Conservation (phyloP, 2,329 filamentous ascomycete genomes). For the Hypoxylon sp. region DNA sequence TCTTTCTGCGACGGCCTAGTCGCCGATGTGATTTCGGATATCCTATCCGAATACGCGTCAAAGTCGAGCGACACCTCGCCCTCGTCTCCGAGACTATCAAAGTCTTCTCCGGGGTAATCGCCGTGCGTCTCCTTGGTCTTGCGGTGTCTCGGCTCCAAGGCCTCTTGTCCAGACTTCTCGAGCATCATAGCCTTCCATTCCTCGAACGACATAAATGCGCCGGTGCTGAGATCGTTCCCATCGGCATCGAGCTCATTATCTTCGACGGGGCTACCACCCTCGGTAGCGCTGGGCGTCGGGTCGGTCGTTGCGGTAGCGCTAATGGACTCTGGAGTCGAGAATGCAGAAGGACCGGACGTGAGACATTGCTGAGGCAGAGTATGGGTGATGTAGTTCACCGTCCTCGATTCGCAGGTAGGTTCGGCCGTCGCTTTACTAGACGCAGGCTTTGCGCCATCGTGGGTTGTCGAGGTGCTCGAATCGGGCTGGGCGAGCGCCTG, state of each 20-base stretch:
- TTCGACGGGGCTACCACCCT: constrained; percentile 44
- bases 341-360: constrained; percentile 68
- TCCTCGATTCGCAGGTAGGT: constrained; percentile 68
- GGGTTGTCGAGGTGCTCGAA: constrained; percentile 30
- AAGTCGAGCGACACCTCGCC: constrained; percentile 79
- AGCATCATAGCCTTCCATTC: constrained; percentile 98
- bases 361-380: constrained; percentile 82
- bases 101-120: constrained; percentile 70
- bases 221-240: constrained; percentile 68
- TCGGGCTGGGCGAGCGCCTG: constrained; percentile 40
- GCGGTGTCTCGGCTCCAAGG: constrained; percentile 74
- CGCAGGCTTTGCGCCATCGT: constrained; percentile 41
- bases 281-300: constrained; percentile 31
- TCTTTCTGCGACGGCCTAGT: constrained; percentile 45
- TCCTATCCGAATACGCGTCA: constrained; percentile 62
- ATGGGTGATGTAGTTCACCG: constrained; percentile 86
- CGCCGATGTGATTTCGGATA: constrained; percentile 58
- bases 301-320: constrained; percentile 43
- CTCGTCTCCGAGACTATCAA: constrained; percentile 88
- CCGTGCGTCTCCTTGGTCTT: constrained; percentile 64
- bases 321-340: constrained; percentile 43
- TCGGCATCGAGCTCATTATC: constrained; percentile 71
- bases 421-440: constrained; percentile 43
- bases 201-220: constrained; percentile 93
- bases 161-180: constrained; percentile 82